Percentiles rank a stretch among this genome's conserved stretches.
Evolutionary conservation across 257 asterid genomes (phyloP).

Genomic region (Scutellaria baicalensis): DNA sequence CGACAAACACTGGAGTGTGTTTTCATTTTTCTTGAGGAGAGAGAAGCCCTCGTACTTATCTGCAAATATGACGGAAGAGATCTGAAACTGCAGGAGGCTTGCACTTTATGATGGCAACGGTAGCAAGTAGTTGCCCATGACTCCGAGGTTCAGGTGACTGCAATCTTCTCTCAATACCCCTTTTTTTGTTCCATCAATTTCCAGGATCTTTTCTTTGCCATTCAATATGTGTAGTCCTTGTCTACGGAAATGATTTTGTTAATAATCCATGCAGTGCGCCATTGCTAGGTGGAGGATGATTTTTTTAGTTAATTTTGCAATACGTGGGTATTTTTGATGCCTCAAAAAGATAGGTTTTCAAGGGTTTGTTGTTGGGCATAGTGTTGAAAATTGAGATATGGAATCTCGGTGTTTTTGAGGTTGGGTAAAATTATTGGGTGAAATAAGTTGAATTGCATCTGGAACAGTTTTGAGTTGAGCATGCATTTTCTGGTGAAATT

Average conservation of each 20-base stretch:
- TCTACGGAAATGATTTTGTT: neutral
- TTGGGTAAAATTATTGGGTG: neutral
- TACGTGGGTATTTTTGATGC: constrained; percentile 12
- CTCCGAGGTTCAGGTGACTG: constrained; percentile 62
- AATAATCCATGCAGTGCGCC: neutral
- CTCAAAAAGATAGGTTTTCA: neutral
- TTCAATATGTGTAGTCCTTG: neutral
- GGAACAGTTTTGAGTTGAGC: constrained; percentile 13
- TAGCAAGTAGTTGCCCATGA: constrained; percentile 27
- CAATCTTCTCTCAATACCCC: constrained; percentile 16
- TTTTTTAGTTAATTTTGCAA: neutral
- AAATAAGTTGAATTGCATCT: neutral
- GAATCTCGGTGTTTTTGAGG: constrained; percentile 3
- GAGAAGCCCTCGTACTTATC: constrained; percentile 39
- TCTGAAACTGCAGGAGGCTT: constrained; percentile 22
- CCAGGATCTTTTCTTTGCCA: neutral
- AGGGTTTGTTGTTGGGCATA: constrained; percentile 5
- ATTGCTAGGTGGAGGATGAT: too few relatives aligned
- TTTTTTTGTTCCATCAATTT: constrained; percentile 12
- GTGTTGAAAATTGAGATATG: neutral
- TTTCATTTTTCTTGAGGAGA: constrained; percentile 9
- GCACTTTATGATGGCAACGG: constrained; percentile 38
- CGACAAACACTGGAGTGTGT: neutral
- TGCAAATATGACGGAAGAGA: constrained; percentile 40
- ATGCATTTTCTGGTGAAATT: constrained; percentile 17